A percentile compares a stretch with the other conserved stretches of the same genome.
Evolutionary conservation across 2,329 filamentous ascomycete species (phyloP).

Genomic region (Colletotrichum tanaceti): DNA sequence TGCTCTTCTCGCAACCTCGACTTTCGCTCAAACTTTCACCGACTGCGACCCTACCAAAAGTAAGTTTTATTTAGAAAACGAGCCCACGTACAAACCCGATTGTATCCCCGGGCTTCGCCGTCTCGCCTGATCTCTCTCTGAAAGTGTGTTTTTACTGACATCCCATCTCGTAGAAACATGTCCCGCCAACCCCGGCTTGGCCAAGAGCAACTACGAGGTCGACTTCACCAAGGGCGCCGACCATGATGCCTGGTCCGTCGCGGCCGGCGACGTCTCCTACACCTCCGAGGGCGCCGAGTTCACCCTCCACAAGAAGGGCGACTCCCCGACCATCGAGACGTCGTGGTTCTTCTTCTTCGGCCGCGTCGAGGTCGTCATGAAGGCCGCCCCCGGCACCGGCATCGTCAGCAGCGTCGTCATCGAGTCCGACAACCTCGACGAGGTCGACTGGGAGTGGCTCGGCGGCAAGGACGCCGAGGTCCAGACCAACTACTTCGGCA

Average conservation of each 20-base stretch:
- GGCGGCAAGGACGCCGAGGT: conserved; percentile 75
- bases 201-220: conserved; percentile 61
- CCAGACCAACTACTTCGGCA: conserved; percentile 86
- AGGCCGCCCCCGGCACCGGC: conserved; percentile 55
- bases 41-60: conserved; percentile 40
- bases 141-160: conserved; percentile 4
- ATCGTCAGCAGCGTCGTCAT: conserved; percentile 82
- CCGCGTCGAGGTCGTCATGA: conserved; percentile 73
- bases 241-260: conserved; percentile 48
- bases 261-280: conserved; percentile 46
- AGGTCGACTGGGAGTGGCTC: conserved; percentile 89
- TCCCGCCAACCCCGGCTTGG: conserved; percentile 72
- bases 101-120: neutral
- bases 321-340: conserved; percentile 72
- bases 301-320: conserved; percentile 68
- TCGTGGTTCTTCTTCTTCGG: conserved; percentile 91
- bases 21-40: conserved; percentile 36
- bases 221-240: conserved; percentile 75
- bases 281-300: conserved; percentile 48
- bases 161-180: conserved; percentile 55
- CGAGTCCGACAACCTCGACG: conserved; percentile 81
- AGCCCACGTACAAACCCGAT: neutral
- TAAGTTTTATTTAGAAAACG: conserved; percentile 8
- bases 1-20: conserved; percentile 33
- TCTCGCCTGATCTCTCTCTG: neutral